A percentile compares a stretch with the other conserved stretches of the same genome.
Evolutionary conservation across 768 basidiomycete genomes (phyloP).

Genomic region (Mycena pura): DNA sequence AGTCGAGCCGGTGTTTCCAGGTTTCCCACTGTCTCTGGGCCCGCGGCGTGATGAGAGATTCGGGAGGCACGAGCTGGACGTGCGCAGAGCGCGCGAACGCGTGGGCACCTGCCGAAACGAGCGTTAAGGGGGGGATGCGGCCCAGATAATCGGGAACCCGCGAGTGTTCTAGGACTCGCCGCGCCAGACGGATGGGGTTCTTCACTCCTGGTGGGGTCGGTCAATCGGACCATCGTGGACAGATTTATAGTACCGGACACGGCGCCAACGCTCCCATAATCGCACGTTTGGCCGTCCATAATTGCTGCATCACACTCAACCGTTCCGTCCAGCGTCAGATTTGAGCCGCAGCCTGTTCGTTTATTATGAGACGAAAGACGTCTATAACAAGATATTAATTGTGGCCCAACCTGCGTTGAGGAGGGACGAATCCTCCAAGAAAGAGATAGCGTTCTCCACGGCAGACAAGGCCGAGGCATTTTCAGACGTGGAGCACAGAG

Average conservation of each 20-base stretch:
- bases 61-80: constrained; percentile 45
- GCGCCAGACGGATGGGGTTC: constrained; percentile 73
- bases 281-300: constrained; percentile 53
- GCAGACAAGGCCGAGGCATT: constrained; percentile 18
- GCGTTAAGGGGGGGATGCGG: constrained; percentile 73
- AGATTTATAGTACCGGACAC: constrained; percentile 56
- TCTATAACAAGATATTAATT: background rate
- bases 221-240: background rate
- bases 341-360: constrained; percentile 72
- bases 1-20: constrained; percentile 59
- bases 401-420: constrained; percentile 69
- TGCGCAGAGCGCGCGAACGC: constrained; percentile 51
- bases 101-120: constrained; percentile 68
- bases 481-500: constrained; percentile 35
- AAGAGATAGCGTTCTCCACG: constrained; percentile 59
- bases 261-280: constrained; percentile 78
- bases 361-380: background rate
- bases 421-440: constrained; percentile 69
- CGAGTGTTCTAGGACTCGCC: constrained; percentile 60
- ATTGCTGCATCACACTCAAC: constrained; percentile 87
- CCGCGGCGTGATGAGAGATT: constrained; percentile 55
- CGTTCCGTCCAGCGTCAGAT: constrained; percentile 72
- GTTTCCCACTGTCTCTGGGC: constrained; percentile 62
- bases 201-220: constrained; percentile 56
- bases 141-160: constrained; percentile 57